Evolutionary conservation across 768 basidiomycete species (phyloP), one percentile per base, ranked within the genome.

Genomic region (Lentinula guzmanii): DNA sequence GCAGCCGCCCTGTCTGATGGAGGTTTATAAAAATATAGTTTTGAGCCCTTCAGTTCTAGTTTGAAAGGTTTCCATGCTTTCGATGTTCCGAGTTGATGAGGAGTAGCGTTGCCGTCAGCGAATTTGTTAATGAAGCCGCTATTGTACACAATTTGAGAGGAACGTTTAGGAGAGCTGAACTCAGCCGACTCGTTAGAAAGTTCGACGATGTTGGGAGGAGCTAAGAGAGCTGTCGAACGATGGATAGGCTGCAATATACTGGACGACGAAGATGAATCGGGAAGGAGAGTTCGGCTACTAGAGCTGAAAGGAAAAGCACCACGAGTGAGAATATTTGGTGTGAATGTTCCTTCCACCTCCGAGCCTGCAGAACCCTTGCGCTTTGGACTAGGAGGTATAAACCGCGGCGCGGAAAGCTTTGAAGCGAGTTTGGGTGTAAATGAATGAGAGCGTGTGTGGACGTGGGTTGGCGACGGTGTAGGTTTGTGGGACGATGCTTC

Each of bases 61-160:
- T 94, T 93, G 76, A 83, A 91, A 4, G 90, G 84, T 70, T 94
- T 95, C 93, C 93, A 95, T 0, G 85, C 85, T 65, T 92, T 92
- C 0, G 81, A 70, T 1, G 86, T 72, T 0, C 79, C 63, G 35
- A 73, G 64, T 39, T 77, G 71, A 33, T 71, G 64, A 21, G 66
- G 55, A n/a, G 72, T 66, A 64, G 72, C 70, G 13, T 70, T 62
- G 0, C 84, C 75, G 54, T 85, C 82, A 11, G 82, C 81, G 15
- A 74, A 69, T 37, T 87, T 86, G 69, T 92, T 92, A 68, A 94
- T 77, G 68, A 95, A 90, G 0, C 91, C 89, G 28, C 82, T 77
- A 64, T 85, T 82, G 65, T 87, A 86, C 11, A 93, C 77, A 59
- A 94, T 87, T 71, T 95, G 93, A 1, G 93, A 94, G 0, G 86